Conservation (phyloP, 164 flowering plant species). For the Magnolia kwangsiensis region DNA sequence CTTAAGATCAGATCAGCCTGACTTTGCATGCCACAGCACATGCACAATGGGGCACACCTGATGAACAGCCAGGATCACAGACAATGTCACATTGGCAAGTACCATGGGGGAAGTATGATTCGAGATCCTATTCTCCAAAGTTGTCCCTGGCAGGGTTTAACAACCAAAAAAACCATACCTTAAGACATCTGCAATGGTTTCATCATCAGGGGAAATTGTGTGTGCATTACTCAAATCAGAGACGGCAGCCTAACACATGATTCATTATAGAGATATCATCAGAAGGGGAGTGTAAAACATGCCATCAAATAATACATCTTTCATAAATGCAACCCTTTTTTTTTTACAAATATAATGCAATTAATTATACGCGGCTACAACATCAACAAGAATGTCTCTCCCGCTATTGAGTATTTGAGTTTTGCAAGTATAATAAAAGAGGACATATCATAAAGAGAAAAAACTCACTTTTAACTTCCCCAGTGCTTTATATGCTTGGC, state of each 20-base stretch:
- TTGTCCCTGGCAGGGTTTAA: neutral
- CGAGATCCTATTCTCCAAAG: neutral
- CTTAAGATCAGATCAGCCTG: neutral
- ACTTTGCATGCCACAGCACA: neutral
- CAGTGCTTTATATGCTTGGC: slow-evolving; percentile 85
- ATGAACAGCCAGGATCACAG: neutral
- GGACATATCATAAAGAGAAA: neutral
- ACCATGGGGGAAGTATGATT: neutral
- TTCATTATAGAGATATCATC: slow-evolving; percentile 13
- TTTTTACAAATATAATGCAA: neutral
- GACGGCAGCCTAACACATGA: slow-evolving; percentile 62
- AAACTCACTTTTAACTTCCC: slow-evolving; percentile 65
- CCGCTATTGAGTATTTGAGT: neutral
- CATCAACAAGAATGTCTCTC: neutral
- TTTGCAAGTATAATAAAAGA: neutral
- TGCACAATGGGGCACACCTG: neutral
- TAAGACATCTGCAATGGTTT: slow-evolving; percentile 73
- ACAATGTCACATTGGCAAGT: neutral
- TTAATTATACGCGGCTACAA: neutral
- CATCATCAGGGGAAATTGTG: slow-evolving; percentile 82
- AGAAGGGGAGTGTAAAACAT: slow-evolving; percentile 11
- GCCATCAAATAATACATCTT: neutral
- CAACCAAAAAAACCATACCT: slow-evolving; percentile 42
- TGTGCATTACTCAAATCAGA: slow-evolving; percentile 71
- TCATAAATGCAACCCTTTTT: neutral